Percentiles rank a stretch among this genome's conserved stretches.
These are phyloP conservation scores for Fusarium tuaranense DNA, from an alignment of 2,329 filamentous ascomycete species.

Conservation along the genomic window DNA sequence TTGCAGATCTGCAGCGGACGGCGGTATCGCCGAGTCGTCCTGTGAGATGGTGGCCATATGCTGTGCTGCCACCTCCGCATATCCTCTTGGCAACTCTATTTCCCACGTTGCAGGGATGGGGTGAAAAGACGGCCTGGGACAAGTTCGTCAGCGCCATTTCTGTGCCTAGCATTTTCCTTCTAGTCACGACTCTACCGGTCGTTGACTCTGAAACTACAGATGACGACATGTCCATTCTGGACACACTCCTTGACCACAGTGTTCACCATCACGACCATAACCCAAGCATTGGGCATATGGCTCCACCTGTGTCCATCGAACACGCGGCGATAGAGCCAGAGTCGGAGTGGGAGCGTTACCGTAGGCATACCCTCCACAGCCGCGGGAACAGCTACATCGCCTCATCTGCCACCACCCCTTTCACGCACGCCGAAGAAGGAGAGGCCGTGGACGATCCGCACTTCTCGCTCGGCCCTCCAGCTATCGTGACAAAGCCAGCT, in stretches of 20 bases:
- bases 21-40: conserved; percentile 55
- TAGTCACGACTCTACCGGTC: conserved; percentile 92
- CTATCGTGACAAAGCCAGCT: conserved; percentile 45
- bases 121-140: conserved; percentile 85
- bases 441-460: conserved; percentile 35
- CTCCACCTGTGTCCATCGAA: conserved; percentile 52
- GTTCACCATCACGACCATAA: conserved; percentile 45
- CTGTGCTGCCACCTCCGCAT: conserved; percentile 77
- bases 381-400: conserved; percentile 41
- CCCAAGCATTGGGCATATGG: conserved; percentile 44
- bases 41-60: conserved; percentile 85
- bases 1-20: conserved; percentile 56
- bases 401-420: conserved; percentile 30
- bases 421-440: conserved; percentile 32
- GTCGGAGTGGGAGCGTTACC: conserved; percentile 70
- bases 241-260: conserved; percentile 46
- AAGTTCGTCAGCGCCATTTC: conserved; percentile 84
- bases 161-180: conserved; percentile 88
- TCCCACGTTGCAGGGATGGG: conserved; percentile 87
- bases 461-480: conserved; percentile 38
- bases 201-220: conserved; percentile 78
- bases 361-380: conserved; percentile 56
- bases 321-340: conserved; percentile 54
- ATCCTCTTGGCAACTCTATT: conserved; percentile 81
- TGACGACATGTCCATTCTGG: conserved; percentile 42